Conservation (phyloP, 768 basidiomycete species). For the Boletus reticulatus region DNA sequence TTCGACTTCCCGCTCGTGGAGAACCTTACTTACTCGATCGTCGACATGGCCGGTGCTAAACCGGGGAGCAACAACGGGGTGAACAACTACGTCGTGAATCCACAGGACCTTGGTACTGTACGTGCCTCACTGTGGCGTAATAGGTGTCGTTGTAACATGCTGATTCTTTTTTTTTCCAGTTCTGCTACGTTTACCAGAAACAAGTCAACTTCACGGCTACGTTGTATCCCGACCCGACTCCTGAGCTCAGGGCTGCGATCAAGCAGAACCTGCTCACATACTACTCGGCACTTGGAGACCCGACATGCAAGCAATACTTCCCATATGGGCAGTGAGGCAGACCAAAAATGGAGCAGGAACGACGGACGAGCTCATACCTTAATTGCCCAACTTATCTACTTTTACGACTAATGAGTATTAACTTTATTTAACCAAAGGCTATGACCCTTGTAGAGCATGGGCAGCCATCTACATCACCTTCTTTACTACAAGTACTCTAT, state of each 20-base stretch:
- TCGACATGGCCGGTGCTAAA: not conserved
- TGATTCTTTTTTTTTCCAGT: not conserved
- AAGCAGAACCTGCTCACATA: too few relatives aligned
- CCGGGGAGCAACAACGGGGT: conserved; percentile 17
- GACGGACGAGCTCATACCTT: too few relatives aligned
- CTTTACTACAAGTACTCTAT: too few relatives aligned
- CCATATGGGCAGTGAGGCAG: too few relatives aligned
- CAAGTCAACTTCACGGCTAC: conserved; percentile 13
- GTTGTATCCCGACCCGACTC: conserved; percentile 21
- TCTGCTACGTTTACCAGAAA: conserved; percentile 15
- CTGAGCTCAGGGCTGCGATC: not conserved
- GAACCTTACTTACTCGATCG: not conserved
- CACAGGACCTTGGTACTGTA: conserved; percentile 8
- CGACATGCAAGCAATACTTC: too few relatives aligned
- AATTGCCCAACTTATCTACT: too few relatives aligned
- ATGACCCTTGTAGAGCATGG: too few relatives aligned
- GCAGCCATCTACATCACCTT: too few relatives aligned
- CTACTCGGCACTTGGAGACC: too few relatives aligned
- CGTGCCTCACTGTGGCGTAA: not conserved
- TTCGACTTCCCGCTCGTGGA: conserved; percentile 2
- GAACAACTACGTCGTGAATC: conserved; percentile 10
- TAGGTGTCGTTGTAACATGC: not conserved
- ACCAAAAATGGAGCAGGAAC: too few relatives aligned
- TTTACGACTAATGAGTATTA: too few relatives aligned
- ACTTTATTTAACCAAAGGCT: too few relatives aligned